Conservation (phyloP, 805 yeast genomes). For the Ogataea parapolymorpha region DNA sequence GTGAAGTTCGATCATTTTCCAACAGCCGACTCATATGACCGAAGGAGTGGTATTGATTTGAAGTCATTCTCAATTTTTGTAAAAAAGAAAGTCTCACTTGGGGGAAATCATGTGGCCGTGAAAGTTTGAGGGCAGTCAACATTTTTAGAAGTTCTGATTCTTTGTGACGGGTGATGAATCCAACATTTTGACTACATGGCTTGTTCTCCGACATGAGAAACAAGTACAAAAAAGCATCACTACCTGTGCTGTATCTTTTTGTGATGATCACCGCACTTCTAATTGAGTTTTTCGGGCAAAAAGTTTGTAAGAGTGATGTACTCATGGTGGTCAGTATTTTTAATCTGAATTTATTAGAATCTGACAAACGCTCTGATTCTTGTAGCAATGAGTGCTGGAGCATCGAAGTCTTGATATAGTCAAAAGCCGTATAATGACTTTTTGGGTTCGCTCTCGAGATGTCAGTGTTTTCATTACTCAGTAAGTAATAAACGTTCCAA, state of each 20-base stretch:
- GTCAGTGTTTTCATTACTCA: constrained; percentile 38
- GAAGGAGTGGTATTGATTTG: too few relatives aligned
- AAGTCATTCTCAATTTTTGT: too few relatives aligned
- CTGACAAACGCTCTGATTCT: too few relatives aligned
- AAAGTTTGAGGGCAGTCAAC: not conserved
- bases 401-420: constrained; percentile 40
- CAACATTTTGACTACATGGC: not conserved
- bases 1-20: not conserved
- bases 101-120: not conserved
- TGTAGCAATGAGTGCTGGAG: not conserved
- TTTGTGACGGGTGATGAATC: not conserved
- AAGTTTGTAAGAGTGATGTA: too few relatives aligned
- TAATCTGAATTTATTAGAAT: too few relatives aligned
- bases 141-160: not conserved
- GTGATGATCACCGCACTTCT: too few relatives aligned
- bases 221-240: too few relatives aligned
- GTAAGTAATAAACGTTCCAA: constrained; percentile 39
- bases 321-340: too few relatives aligned
- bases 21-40: not conserved
- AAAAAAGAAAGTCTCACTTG: not conserved
- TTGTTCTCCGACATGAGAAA: not conserved
- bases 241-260: too few relatives aligned
- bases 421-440: constrained; percentile 39
- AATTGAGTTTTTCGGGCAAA: too few relatives aligned
- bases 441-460: constrained; percentile 33